A percentile compares a stretch with the other conserved stretches of the same genome.
Evolutionary conservation across 2,329 filamentous ascomycete genomes (phyloP).

Genomic region (Colletotrichum falcatum): DNA sequence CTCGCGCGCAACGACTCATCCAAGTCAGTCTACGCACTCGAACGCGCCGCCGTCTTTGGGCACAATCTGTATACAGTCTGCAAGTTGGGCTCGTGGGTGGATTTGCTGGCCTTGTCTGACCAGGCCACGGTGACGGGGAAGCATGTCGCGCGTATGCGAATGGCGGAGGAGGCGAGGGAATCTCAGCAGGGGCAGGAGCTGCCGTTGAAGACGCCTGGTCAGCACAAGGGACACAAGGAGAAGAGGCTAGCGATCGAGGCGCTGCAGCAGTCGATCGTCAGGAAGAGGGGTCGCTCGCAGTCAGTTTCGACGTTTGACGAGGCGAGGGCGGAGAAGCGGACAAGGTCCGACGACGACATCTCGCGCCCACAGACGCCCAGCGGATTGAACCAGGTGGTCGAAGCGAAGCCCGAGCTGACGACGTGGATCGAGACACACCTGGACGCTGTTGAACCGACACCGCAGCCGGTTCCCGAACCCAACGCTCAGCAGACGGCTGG

Average conservation of each 20-base stretch:
- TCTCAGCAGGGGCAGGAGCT: constrained; percentile 37
- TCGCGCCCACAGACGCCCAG: constrained; percentile 86
- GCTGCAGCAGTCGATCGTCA: constrained; percentile 68
- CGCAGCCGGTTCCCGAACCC: constrained; percentile 41
- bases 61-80: constrained; percentile 74
- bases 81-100: constrained; percentile 75
- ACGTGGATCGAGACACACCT: constrained; percentile 33
- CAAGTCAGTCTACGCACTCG: constrained; percentile 70
- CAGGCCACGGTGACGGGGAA: constrained; percentile 62
- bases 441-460: constrained; percentile 40
- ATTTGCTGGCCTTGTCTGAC: constrained; percentile 64
- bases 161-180: constrained; percentile 41
- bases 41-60: constrained; percentile 64
- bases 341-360: constrained; percentile 32
- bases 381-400: constrained; percentile 51
- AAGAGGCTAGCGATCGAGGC: constrained; percentile 72
- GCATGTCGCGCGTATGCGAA: constrained; percentile 46
- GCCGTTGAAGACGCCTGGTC: constrained; percentile 56
- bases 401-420: constrained; percentile 21
- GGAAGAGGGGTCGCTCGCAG: constrained; percentile 61
- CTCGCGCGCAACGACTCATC: constrained; percentile 70
- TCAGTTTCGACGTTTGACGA: constrained; percentile 54
- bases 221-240: constrained; percentile 64
- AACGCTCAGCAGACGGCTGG: constrained; percentile 57
- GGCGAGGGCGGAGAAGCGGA: constrained; percentile 38